Evolutionary conservation across 208 protist genomes (phyloP).

Genomic region (Trypanosoma vivax): DNA sequence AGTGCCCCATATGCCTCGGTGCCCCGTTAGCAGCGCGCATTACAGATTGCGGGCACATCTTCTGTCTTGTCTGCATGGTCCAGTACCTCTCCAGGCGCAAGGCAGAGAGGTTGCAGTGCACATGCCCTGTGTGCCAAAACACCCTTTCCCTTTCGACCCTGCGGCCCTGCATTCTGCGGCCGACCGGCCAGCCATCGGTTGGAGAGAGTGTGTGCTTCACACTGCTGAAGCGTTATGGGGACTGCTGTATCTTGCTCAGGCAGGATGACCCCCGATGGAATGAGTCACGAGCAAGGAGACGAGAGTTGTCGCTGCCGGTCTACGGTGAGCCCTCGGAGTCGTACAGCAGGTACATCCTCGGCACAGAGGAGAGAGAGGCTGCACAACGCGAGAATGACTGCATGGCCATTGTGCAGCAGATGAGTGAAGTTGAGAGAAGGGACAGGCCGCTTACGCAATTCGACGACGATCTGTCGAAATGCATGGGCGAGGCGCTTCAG

Average conservation of each 20-base stretch:
- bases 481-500: constrained; percentile 43
- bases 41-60: constrained; percentile 81
- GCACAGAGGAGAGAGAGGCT: constrained; percentile 43
- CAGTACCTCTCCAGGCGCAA: constrained; percentile 54
- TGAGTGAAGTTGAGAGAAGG: constrained; percentile 32
- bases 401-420: constrained; percentile 35
- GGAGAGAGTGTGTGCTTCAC: constrained; percentile 50
- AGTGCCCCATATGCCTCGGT: constrained; percentile 83
- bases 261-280: constrained; percentile 43
- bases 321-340: constrained; percentile 40
- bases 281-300: neutral
- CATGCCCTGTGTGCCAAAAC: constrained; percentile 73
- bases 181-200: constrained; percentile 17
- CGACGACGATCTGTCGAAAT: constrained; percentile 42
- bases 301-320: constrained; percentile 28
- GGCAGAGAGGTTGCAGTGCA: constrained; percentile 36
- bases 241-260: constrained; percentile 59
- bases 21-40: constrained; percentile 60
- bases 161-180: constrained; percentile 54
- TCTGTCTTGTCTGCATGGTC: constrained; percentile 73
- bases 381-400: constrained; percentile 40
- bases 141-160: constrained; percentile 38
- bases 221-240: constrained; percentile 46
- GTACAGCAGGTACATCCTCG: constrained; percentile 70
- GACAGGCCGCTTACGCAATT: constrained; percentile 40